phyloP scores from a whole-genome alignment of 768 basidiomycete genomes.

The Fistulinella prunicolor region DNA sequence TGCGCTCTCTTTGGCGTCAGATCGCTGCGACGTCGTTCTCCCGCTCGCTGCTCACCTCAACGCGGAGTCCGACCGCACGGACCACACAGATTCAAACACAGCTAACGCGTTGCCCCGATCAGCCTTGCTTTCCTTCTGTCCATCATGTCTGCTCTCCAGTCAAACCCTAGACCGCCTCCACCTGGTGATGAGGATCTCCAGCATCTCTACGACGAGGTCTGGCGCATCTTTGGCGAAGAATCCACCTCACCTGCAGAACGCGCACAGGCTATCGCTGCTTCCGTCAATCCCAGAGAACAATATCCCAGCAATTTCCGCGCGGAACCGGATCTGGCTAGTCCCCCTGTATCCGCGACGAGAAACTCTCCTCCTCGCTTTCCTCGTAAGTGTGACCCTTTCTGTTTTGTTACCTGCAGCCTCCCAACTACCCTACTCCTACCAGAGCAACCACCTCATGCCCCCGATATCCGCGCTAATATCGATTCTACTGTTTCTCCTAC shows the following conservation, averaged over 20 bases:
- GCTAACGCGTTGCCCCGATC: conserved; percentile 7
- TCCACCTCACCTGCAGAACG: conserved; percentile 31
- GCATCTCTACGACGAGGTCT: conserved; percentile 72
- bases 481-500: conserved; percentile 29
- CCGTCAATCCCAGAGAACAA: conserved; percentile 21
- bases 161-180: conserved; percentile 35
- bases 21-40: background rate
- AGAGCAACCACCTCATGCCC: conserved; percentile 15
- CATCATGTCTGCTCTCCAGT: conserved; percentile 37
- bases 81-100: background rate
- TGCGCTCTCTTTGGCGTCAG: background rate
- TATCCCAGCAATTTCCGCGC: conserved; percentile 17
- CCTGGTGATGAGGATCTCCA: conserved; percentile 72
- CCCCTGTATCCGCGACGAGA: conserved; percentile 10
- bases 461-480: conserved; percentile 19
- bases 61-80: background rate
- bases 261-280: conserved; percentile 14
- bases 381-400: conserved; percentile 16
- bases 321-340: conserved; percentile 16
- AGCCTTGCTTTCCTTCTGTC: conserved; percentile 4
- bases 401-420: background rate
- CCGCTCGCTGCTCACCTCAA: background rate
- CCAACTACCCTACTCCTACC: background rate
- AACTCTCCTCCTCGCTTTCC: conserved; percentile 19
- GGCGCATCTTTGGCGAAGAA: conserved; percentile 62